Base-by-base conservation (phyloP, 768 basidiomycete species). In the Albatrellus ellisii region DNA sequence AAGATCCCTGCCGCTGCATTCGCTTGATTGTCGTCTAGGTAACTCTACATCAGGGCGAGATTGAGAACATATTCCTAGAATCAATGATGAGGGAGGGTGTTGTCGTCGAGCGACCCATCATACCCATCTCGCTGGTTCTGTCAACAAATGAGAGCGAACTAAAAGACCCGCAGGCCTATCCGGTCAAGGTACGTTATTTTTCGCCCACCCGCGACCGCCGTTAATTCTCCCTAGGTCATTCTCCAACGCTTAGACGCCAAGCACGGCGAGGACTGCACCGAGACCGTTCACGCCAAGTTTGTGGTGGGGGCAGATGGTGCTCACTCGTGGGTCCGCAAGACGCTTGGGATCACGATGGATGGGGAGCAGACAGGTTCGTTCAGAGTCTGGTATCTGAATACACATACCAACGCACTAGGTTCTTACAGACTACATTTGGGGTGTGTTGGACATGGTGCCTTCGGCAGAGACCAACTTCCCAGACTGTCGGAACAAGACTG, bases 321-420 rank as follows among this genome's bases (percentile, higher is more conserved):
- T 0, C 84, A 86, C 59, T 86, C 82, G 9, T 87, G 84, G 82
- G 80, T 88, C 18, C 71, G 86, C 20, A 84, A 82, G 45, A 43
- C 59, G 0, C 62, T 84, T 7, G 65, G 66, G 7, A 77, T 88
- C 39, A 53, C 60, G 4, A 80, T 88, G 81, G 73, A 85, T 45
- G 86, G 86, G 5, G 82, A 87, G 55, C 77, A 83, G 46, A 67
- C 65, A 7, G 63, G 68, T 60, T 10, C 20, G 52, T 45, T 1
- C 21, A 17, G 6, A 18, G 15, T 18, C 27, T 26, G 25, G 31
- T 12, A 18, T 18, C 4, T 18, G 31, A 32, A 32, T 6, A 32
- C 18, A 18, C 9, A 14, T 32, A 32, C n/a, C 31, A 10, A n/a
- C 11, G 14, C 31, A 32, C 14, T 8, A n/a, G 15, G 18, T 26